A percentile compares a stretch with the other conserved stretches of the same genome.
Evolutionary conservation across 768 basidiomycete genomes (phyloP).

Genomic region (Hysterangium stoloniferum): DNA sequence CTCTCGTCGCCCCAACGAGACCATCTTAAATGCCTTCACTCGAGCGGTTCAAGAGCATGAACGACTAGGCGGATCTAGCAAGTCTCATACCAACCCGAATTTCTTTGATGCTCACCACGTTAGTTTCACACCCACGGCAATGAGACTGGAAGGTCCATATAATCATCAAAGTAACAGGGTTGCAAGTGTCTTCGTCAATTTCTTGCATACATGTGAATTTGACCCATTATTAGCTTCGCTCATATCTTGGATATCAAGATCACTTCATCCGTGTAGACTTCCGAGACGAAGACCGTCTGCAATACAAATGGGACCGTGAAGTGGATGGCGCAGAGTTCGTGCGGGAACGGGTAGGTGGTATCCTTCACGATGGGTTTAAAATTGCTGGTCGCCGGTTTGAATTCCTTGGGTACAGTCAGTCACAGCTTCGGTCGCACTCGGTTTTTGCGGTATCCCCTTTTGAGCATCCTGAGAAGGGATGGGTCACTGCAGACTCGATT

Average conservation of each 20-base stretch:
- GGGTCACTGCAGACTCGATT: constrained; percentile 50
- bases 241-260: constrained; percentile 50
- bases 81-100: constrained; percentile 25
- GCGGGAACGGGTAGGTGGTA: constrained; percentile 46
- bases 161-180: constrained; percentile 72
- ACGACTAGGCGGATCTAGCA: constrained; percentile 9
- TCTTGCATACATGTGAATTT: not conserved
- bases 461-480: constrained; percentile 32
- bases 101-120: constrained; percentile 66
- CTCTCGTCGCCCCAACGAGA: constrained; percentile 33
- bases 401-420: constrained; percentile 77
- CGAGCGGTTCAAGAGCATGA: constrained; percentile 21
- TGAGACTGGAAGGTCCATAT: constrained; percentile 71
- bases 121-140: constrained; percentile 67
- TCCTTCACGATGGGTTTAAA: constrained; percentile 54
- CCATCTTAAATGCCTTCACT: constrained; percentile 39
- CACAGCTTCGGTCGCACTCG: constrained; percentile 68
- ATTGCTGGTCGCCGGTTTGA: constrained; percentile 68
- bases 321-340: constrained; percentile 54
- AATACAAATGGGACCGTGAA: constrained; percentile 62
- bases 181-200: not conserved
- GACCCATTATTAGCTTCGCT: constrained; percentile 37
- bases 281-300: constrained; percentile 73
- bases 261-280: constrained; percentile 80
- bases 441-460: constrained; percentile 80